A percentile compares a stretch with the other conserved stretches of the same genome.
Conservation (phyloP, 2,329 filamentous ascomycete genomes). For the Alternaria tenuissima region DNA sequence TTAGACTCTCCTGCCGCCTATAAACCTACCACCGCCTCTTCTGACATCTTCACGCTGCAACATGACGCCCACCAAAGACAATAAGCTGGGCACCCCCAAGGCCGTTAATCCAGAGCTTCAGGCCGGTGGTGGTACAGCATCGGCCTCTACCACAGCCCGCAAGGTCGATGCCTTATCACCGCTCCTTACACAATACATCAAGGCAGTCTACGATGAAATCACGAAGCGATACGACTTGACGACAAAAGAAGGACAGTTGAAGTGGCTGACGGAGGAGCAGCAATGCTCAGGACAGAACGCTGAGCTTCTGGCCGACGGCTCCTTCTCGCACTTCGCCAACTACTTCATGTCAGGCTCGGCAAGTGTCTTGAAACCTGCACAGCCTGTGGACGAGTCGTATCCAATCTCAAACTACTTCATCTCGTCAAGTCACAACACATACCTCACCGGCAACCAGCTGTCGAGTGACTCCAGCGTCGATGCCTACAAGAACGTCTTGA, state of each 20-base stretch:
- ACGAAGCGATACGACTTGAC: conserved; percentile 40
- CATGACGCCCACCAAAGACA: conserved; percentile 35
- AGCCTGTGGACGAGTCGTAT: conserved; percentile 65
- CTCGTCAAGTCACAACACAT: conserved; percentile 94
- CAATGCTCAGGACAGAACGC: conserved; percentile 32
- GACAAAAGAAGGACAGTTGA: conserved; percentile 40
- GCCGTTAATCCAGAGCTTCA: conserved; percentile 47
- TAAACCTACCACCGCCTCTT: background rate
- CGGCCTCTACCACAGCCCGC: conserved; percentile 38
- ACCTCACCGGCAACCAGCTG: conserved; percentile 85
- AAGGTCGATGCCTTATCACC: conserved; percentile 42
- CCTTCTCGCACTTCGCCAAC: conserved; percentile 44
- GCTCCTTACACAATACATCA: conserved; percentile 40
- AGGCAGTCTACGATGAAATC: conserved; percentile 39
- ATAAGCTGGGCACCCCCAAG: conserved; percentile 44
- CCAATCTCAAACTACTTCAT: conserved; percentile 92
- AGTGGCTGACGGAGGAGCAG: conserved; percentile 47
- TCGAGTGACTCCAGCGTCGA: conserved; percentile 79
- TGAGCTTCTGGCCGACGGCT: conserved; percentile 39
- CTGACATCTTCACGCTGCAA: background rate
- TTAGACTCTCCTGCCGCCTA: background rate
- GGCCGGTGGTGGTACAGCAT: conserved; percentile 49
- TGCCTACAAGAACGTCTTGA: conserved; percentile 79
- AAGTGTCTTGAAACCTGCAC: conserved; percentile 55
- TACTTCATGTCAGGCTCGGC: conserved; percentile 59